Base-by-base conservation (phyloP, 1,284 basidiomycete species). In the Pseudozyma pruni region DNA sequence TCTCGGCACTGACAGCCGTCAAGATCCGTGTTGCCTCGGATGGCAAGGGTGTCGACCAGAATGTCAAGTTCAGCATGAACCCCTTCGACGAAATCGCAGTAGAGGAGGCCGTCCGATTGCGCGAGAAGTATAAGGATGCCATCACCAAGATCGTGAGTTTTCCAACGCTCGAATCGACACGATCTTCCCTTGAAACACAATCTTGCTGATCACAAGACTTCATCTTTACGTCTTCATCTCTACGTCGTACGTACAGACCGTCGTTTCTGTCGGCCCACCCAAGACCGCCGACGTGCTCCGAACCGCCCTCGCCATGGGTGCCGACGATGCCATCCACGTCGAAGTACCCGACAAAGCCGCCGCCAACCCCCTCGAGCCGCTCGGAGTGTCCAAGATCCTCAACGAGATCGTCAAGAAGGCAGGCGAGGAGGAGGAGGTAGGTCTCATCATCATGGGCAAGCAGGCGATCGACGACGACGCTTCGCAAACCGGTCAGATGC, bases 391-490 rank as follows among this genome's bases (percentile, higher is more conserved):
- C 38, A 92, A 93, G 83, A 88, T 90, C 2, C 86, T 98, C 64
- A 87, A 87, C 50, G 90, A 90, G 6, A 78, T 95, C 67, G 90
- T 97, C 57, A 87, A 90, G 58, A 88, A 88, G 45, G 87, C 90
- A 75, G 86, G 89, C 71, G 87, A 87, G 62, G 73, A 78, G 41
- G 81, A 83, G 45, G 85, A 86, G 32, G 86, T 92, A 3, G 94
- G 98, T 78, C 78, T 98, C 57, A 90, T 98, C 51, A 94, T 98
- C 68, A 87, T 97, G 85, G 95, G 96, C n/a, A 98, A 98, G 85
- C 95, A 98, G 84, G 91, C 95, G 11, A 98, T 98, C 76, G 95
- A 98, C 84, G 94, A 96, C 77, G 95, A 98, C 83, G 88, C 92
- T 4, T 92, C 92, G n/a, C 90, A 94, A 85, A 98, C 95, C 8